Base-by-base conservation (phyloP, 2,329 filamentous ascomycete genomes). In the Chaetoscypha palmicola region DNA sequence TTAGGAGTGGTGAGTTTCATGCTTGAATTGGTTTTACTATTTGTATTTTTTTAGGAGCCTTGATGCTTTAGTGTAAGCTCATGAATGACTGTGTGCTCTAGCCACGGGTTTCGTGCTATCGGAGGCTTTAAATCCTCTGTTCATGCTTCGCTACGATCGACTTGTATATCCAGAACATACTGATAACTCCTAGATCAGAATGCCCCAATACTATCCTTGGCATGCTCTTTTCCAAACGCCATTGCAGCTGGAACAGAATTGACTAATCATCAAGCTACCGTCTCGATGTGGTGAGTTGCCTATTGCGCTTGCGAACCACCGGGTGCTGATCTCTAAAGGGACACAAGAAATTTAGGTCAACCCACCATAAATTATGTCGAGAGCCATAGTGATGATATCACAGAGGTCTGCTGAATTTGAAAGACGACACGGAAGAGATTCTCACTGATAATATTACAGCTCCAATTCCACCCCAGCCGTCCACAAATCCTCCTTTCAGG, bases 231-330 rank as follows among this genome's bases (percentile, higher is more conserved):
- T 9, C 73, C 72, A 11, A 75, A 79, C 53, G 71, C 77, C 3
- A 66, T 91, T 14, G 84, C 81, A 17, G 78, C 80, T 5, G 86
- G 86, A 23, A 88, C 85, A 1, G 86, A 91, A 57, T 69, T 86
- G 28, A 74, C 77, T 31, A 76, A 81, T 53, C 72, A 79, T 61
- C 71, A 75, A 45, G 76, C 79, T 12, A 76, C 74, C 4, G 75
- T 84, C 36, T 58, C 75, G 31, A 65, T 83, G 50, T 84, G 79
- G 79, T 80, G 62, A 47, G 66, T 50, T n/a, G n/a, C n/a, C n/a
- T n/a, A n/a, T n/a, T n/a, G n/a, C n/a, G n/a, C n/a, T n/a, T n/a
- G n/a, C n/a, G n/a, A n/a, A n/a, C n/a, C n/a, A n/a, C n/a, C n/a
- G n/a, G n/a, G 16, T 24, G 35, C 38, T 52, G 34, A 50, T 31